Conservation (phyloP, 228 moss, liverwort and hornwort species). For the Sphagnum magellanicum region DNA sequence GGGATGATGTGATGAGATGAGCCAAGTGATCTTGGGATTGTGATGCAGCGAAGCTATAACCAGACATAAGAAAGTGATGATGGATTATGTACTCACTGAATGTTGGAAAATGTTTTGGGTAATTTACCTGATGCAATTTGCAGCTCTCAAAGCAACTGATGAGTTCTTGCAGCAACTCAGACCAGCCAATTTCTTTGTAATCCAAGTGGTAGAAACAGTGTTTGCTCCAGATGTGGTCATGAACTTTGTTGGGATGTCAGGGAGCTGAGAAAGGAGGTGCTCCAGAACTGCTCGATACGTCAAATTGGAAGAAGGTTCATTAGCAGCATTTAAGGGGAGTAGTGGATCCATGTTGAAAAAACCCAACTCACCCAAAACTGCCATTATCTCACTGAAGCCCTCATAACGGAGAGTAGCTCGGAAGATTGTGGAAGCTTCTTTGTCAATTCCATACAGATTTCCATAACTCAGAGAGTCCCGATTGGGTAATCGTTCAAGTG, state of each 20-base stretch:
- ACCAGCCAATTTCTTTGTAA: constrained; percentile 31
- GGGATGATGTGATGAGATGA: too few species aligned
- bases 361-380: constrained; percentile 64
- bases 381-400: constrained; percentile 87
- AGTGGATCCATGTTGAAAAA: constrained; percentile 42
- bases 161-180: constrained; percentile 51
- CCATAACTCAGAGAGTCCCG: constrained; percentile 82
- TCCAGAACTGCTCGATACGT: constrained; percentile 45
- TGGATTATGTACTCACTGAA: too few species aligned
- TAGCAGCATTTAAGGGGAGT: constrained; percentile 21
- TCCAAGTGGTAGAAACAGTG: neutral
- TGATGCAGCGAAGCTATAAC: too few species aligned
- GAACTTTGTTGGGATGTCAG: constrained; percentile 5
- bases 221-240: too few species aligned
- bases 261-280: constrained; percentile 26
- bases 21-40: too few species aligned
- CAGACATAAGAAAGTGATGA: too few species aligned
- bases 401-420: constrained; percentile 85
- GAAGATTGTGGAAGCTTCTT: constrained; percentile 80
- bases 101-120: too few species aligned
- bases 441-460: constrained; percentile 64
- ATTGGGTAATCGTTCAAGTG: constrained; percentile 81
- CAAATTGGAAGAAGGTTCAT: constrained; percentile 3
- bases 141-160: constrained; percentile 44
- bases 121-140: constrained; percentile 63